Percentiles rank a stretch among this genome's conserved stretches.
Conservation (phyloP, 176 grass and related monocot species). For the Typha latifolia region DNA sequence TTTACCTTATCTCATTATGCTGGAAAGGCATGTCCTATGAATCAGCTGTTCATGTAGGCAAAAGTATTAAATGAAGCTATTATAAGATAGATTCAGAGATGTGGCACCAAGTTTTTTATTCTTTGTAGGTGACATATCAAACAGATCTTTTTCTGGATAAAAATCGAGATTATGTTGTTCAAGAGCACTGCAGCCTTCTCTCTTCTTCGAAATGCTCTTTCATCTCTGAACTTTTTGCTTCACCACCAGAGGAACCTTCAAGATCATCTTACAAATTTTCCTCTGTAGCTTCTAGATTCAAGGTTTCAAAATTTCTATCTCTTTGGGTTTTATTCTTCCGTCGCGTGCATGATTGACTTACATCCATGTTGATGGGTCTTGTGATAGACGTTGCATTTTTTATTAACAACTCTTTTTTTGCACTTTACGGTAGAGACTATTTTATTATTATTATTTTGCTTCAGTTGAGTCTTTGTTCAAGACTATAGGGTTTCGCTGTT, state of each 20-base stretch:
- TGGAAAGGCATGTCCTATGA: conserved; percentile 65
- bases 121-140: conserved; percentile 65
- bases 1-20: conserved; percentile 69
- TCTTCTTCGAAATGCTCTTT: conserved; percentile 70
- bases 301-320: conserved; percentile 27
- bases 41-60: conserved; percentile 30
- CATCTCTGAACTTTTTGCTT: conserved; percentile 68
- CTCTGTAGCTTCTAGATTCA: conserved; percentile 87
- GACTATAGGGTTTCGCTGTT: too few species aligned
- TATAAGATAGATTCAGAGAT: conserved; percentile 19
- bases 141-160: conserved; percentile 85
- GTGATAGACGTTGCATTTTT: background rate
- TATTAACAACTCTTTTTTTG: background rate
- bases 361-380: background rate
- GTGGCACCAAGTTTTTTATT: conserved; percentile 8
- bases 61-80: conserved; percentile 15
- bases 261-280: conserved; percentile 95
- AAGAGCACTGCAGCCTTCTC: conserved; percentile 68
- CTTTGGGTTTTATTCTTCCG: background rate
- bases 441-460: too few species aligned
- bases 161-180: conserved; percentile 76
- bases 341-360: background rate
- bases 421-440: too few species aligned
- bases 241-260: conserved; percentile 56
- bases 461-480: too few species aligned